phyloP scores from a whole-genome alignment of 164 flowering plant species.

The Santalum album region DNA sequence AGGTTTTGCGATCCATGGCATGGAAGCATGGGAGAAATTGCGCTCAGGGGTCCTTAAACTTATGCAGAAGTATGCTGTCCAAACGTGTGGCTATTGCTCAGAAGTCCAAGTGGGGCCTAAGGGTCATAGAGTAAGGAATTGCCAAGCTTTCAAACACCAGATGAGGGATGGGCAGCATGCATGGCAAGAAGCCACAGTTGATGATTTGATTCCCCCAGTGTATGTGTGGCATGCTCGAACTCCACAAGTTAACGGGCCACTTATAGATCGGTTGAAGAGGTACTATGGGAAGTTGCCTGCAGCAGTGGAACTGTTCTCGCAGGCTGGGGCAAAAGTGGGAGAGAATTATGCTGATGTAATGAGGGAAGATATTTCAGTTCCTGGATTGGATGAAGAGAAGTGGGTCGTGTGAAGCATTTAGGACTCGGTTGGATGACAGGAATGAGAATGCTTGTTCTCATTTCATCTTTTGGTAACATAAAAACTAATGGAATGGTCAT shows the following conservation, averaged over 20 bases:
- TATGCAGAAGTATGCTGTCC: slow-evolving; percentile 43
- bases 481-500: no score
- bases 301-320: slow-evolving; percentile 42
- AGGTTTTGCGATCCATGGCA: slow-evolving; percentile 43
- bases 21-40: slow-evolving; percentile 47
- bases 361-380: slow-evolving; percentile 44
- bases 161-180: slow-evolving; percentile 57
- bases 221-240: slow-evolving; percentile 48
- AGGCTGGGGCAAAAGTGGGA: slow-evolving; percentile 43
- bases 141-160: slow-evolving; percentile 52
- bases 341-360: slow-evolving; percentile 23
- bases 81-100: slow-evolving; percentile 50
- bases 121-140: slow-evolving; percentile 47
- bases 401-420: slow-evolving; percentile 26
- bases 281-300: slow-evolving; percentile 55
- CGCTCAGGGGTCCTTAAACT: slow-evolving; percentile 32
- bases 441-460: no score
- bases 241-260: slow-evolving; percentile 8
- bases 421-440: slow-evolving; percentile 65
- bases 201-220: slow-evolving; percentile 47
- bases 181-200: slow-evolving; percentile 54
- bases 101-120: slow-evolving; percentile 57
- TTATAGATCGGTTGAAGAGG: slow-evolving; percentile 31
- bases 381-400: slow-evolving; percentile 33
- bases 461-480: no score